These are phyloP conservation scores for Cytospora mali DNA, from an alignment of 2,329 filamentous ascomycete species.

Conservation along the genomic window DNA sequence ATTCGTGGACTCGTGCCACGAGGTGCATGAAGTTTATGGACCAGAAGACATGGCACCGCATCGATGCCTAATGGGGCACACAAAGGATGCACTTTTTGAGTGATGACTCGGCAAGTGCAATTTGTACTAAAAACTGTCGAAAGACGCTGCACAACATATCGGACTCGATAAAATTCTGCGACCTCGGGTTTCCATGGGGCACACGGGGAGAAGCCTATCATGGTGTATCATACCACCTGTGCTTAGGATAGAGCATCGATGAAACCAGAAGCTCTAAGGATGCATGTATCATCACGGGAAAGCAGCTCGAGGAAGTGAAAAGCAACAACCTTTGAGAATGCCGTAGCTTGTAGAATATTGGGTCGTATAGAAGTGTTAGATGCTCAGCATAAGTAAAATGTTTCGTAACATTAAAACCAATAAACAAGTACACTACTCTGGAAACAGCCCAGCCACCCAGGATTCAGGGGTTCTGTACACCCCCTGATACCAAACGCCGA, in stretches of 20 bases:
- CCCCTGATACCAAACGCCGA: slow-evolving; percentile 7
- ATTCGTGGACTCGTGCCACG: slow-evolving; percentile 1
- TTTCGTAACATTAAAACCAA: background rate
- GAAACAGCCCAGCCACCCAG: background rate
- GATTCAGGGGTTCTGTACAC: slow-evolving; percentile 16
- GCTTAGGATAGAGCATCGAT: background rate
- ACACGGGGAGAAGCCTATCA: background rate
- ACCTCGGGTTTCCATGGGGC: background rate
- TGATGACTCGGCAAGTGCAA: slow-evolving; percentile 10
- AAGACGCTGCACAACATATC: slow-evolving; percentile 2
- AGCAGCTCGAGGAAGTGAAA: background rate
- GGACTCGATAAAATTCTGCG: slow-evolving; percentile 5
- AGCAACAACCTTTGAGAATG: background rate
- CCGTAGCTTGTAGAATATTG: background rate
- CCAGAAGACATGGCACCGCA: slow-evolving; percentile 8
- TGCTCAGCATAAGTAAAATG: background rate
- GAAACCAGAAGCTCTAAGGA: background rate
- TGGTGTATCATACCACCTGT: background rate
- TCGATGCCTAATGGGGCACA: background rate
- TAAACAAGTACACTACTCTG: slow-evolving; percentile 9
- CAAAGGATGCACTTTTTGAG: background rate
- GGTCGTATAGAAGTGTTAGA: background rate
- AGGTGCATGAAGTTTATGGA: background rate
- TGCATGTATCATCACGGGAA: background rate
- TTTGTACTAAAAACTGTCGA: background rate